These are phyloP conservation scores for Colletotrichum melonis DNA, from an alignment of 2,329 filamentous ascomycete species.

Conservation along the genomic window DNA sequence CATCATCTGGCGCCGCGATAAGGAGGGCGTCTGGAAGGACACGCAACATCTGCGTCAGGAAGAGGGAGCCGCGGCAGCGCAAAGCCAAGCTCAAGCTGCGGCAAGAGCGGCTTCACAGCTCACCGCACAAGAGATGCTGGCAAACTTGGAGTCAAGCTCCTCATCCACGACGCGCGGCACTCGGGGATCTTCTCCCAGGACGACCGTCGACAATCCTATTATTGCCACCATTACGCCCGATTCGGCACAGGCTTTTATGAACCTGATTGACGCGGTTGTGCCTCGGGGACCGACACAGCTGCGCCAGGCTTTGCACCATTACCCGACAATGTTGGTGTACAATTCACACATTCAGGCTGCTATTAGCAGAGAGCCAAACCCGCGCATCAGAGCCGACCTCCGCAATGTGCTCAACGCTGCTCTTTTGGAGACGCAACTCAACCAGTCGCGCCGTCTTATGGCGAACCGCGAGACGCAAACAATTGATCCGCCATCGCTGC, in stretches of 20 bases:
- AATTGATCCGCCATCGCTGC: neutral
- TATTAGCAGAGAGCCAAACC: conserved; percentile 63
- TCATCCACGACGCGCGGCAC: conserved; percentile 16
- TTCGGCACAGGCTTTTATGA: conserved; percentile 56
- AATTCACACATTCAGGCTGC: conserved; percentile 60
- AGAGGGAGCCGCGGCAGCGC: conserved; percentile 69
- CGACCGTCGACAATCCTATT: conserved; percentile 42
- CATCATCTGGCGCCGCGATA: conserved; percentile 92
- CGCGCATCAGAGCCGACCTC: conserved; percentile 59
- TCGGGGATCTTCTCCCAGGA: conserved; percentile 39
- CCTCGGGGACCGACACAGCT: conserved; percentile 61
- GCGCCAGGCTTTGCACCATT: conserved; percentile 55
- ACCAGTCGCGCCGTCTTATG: conserved; percentile 45
- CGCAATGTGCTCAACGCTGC: conserved; percentile 61
- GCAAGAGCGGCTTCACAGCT: conserved; percentile 15
- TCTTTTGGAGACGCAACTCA: conserved; percentile 57
- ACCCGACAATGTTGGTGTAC: conserved; percentile 61
- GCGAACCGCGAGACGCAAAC: neutral
- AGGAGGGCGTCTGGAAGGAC: conserved; percentile 85
- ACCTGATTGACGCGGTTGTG: conserved; percentile 65
- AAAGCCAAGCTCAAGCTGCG: conserved; percentile 34
- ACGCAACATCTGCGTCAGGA: conserved; percentile 81
- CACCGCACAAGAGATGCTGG: conserved; percentile 1
- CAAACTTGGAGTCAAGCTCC: neutral
- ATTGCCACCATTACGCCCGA: conserved; percentile 45